Conservation (phyloP, 495 filamentous ascomycete genomes). For the Oidiodendron maius region DNA sequence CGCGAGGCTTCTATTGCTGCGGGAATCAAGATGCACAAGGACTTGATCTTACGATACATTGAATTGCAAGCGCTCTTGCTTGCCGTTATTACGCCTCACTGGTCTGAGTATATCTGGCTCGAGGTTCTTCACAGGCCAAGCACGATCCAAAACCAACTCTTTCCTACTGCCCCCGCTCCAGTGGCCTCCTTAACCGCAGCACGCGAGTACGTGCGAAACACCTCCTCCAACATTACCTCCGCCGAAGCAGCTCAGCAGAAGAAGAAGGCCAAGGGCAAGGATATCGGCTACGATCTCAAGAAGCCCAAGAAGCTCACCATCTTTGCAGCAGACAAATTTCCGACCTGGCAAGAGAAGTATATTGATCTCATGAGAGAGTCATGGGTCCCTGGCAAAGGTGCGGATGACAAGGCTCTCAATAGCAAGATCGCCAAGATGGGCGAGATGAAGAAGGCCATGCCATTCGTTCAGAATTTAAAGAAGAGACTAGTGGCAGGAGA, state of each 20-base stretch:
- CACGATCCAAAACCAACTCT: conserved; percentile 75
- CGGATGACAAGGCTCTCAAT: conserved; percentile 75
- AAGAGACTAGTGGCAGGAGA: conserved; percentile 60
- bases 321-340: conserved; percentile 70
- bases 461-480: conserved; percentile 87
- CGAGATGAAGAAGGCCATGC: conserved; percentile 98
- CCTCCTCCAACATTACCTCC: conserved; percentile 72
- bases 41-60: conserved; percentile 69
- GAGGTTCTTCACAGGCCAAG: conserved; percentile 73
- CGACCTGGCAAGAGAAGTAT: conserved; percentile 87
- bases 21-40: conserved; percentile 76
- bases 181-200: conserved; percentile 63
- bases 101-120: conserved; percentile 88
- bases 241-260: conserved; percentile 76
- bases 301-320: conserved; percentile 89
- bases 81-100: conserved; percentile 82
- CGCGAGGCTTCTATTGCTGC: conserved; percentile 70
- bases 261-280: conserved; percentile 87
- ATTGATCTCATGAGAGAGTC: conserved; percentile 68
- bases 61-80: conserved; percentile 81
- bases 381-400: conserved; percentile 31
- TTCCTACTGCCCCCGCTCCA: conserved; percentile 62
- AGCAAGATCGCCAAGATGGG: conserved; percentile 68
- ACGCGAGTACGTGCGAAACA: conserved; percentile 71
- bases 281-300: conserved; percentile 73